Percentiles rank a stretch among this genome's conserved stretches.
Conservation (phyloP, 345 rosid species). For the Turritis glabra region DNA sequence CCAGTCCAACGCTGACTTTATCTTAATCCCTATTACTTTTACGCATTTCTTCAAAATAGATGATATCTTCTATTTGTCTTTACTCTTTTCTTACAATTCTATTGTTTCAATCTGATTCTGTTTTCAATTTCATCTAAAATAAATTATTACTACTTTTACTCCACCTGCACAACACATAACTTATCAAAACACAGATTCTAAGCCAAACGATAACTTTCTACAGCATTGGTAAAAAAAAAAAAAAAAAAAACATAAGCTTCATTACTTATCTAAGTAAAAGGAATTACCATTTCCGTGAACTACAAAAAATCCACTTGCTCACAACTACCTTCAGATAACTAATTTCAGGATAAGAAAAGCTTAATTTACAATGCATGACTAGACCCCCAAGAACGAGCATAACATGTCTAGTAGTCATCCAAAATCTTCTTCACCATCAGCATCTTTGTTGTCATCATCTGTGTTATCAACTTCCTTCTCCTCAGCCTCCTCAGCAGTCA, state of each 20-base stretch:
- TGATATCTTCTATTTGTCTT: conserved; percentile 35
- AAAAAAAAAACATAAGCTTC: not conserved
- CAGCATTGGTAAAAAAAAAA: not conserved
- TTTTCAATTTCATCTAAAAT: not conserved
- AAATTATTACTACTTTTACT: conserved; percentile 11
- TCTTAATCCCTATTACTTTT: conserved; percentile 36
- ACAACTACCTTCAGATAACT: conserved; percentile 11
- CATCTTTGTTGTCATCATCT: not conserved
- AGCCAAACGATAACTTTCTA: not conserved
- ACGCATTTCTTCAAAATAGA: conserved; percentile 36
- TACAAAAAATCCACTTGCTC: conserved; percentile 10
- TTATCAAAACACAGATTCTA: not conserved
- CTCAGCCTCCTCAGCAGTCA: not conserved
- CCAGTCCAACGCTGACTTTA: conserved; percentile 78
- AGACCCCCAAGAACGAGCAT: not conserved
- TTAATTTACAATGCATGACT: conserved; percentile 27
- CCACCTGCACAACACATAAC: not conserved
- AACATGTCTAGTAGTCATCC: conserved; percentile 44
- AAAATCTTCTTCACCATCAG: conserved; percentile 42
- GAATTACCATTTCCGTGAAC: not conserved
- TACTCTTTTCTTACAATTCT: conserved; percentile 9
- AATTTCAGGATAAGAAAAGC: not conserved
- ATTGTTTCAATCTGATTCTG: conserved; percentile 29
- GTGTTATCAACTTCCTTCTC: not conserved
- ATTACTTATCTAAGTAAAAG: not conserved